A percentile compares a stretch with the other conserved stretches of the same genome.
These are phyloP conservation scores for Talaromyces nanjingensis DNA, from an alignment of 495 filamentous ascomycete species.

Conservation along the genomic window DNA sequence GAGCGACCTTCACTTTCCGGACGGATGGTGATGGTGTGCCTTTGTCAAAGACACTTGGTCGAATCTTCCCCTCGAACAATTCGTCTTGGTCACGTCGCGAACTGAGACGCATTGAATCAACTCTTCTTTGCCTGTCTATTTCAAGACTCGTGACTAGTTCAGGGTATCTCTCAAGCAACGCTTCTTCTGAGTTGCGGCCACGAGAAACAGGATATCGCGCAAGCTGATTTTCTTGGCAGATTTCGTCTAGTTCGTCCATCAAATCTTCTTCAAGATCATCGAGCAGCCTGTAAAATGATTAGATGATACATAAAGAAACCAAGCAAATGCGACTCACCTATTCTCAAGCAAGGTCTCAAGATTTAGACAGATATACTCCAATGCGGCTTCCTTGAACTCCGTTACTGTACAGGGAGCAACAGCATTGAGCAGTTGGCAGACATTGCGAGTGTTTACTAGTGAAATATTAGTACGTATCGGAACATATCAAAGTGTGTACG, in stretches of 20 bases:
- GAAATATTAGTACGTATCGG: conserved; percentile 6
- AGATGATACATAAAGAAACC: conserved; percentile 9
- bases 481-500: conserved; percentile 14
- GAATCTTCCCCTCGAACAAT: conserved; percentile 30
- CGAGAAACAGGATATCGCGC: conserved; percentile 66
- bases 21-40: conserved; percentile 42
- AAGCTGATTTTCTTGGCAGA: conserved; percentile 76
- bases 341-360: conserved; percentile 87
- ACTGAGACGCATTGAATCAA: conserved; percentile 55
- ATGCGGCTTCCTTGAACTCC: conserved; percentile 78
- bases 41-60: conserved; percentile 51
- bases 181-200: conserved; percentile 62
- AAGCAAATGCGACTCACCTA: conserved; percentile 39
- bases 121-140: conserved; percentile 45
- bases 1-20: conserved; percentile 44
- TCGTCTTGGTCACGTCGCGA: conserved; percentile 55
- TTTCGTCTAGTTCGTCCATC: conserved; percentile 65
- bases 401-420: conserved; percentile 74
- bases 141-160: conserved; percentile 47
- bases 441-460: conserved; percentile 75
- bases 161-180: conserved; percentile 67
- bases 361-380: conserved; percentile 89
- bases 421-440: conserved; percentile 73
- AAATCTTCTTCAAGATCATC: conserved; percentile 84
- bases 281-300: conserved; percentile 46